Conservation (phyloP, 306 rosid genomes). For the Rosa persica region DNA sequence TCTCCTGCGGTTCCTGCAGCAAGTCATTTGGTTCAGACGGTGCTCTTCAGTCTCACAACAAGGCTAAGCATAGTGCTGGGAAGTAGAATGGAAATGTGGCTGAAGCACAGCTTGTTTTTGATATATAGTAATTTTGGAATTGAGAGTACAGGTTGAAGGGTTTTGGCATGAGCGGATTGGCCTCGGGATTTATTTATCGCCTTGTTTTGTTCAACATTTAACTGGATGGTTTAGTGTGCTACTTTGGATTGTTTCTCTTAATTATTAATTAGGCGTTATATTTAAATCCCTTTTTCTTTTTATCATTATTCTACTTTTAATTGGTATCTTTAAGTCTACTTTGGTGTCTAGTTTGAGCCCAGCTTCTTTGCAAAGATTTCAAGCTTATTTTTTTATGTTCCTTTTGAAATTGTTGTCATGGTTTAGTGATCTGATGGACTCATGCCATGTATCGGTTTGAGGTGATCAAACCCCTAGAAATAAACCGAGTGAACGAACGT, state of each 20-base stretch:
- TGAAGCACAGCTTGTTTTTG: constrained; percentile 1
- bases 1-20: constrained; percentile 60
- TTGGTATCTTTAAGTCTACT: neutral
- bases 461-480: no score
- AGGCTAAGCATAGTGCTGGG: constrained; percentile 69
- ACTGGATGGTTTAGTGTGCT: neutral
- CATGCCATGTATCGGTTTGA: no score
- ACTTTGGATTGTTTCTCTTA: neutral
- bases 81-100: neutral
- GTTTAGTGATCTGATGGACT: no score
- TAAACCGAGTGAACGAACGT: no score
- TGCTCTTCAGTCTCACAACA: constrained; percentile 69
- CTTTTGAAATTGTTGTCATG: no score
- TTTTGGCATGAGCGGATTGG: neutral
- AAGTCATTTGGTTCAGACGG: constrained; percentile 59
- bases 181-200: neutral
- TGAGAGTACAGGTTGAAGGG: constrained; percentile 8
- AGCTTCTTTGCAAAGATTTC: no score
- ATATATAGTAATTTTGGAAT: constrained; percentile 18
- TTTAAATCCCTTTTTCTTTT: neutral
- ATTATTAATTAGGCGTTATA: neutral
- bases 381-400: no score
- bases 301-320: no score
- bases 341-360: neutral
- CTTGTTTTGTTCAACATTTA: neutral